These are phyloP conservation scores for Phytophthora chlamydospora DNA, from an alignment of 352 stramenopile genomes.

Conservation along the genomic window DNA sequence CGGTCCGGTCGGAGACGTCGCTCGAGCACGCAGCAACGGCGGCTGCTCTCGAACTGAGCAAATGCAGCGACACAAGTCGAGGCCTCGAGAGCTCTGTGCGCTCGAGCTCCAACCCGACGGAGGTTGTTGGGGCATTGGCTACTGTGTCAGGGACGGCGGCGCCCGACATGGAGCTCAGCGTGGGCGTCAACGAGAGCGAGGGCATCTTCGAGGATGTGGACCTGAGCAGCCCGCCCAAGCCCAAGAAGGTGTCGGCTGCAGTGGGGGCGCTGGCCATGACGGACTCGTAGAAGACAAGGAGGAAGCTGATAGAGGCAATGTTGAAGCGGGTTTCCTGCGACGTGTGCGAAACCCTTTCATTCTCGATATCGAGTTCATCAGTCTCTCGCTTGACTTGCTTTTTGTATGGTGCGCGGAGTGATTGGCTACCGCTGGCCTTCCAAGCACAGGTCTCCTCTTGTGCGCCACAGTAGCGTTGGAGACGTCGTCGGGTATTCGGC, in stretches of 20 bases:
- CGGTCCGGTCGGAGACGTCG: slow-evolving; percentile 18
- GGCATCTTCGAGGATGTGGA: slow-evolving; percentile 54
- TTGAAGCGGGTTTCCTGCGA: slow-evolving; percentile 24
- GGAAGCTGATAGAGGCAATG: background rate
- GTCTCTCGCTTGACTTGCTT: slow-evolving; percentile 21
- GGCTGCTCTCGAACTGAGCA: slow-evolving; percentile 17
- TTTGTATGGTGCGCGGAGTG: slow-evolving; percentile 73
- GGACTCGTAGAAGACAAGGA: slow-evolving; percentile 1
- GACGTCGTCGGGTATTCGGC: slow-evolving; percentile 79
- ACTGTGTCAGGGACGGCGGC: background rate
- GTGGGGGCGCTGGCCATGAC: slow-evolving; percentile 10
- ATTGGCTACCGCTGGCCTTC: slow-evolving; percentile 83
- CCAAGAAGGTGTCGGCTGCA: slow-evolving; percentile 7
- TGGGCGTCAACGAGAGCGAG: slow-evolving; percentile 58
- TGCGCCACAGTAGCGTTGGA: slow-evolving; percentile 40
- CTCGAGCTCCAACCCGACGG: slow-evolving; percentile 9
- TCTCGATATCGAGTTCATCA: slow-evolving; percentile 17
- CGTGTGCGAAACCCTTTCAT: slow-evolving; percentile 29
- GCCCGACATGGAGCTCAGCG: slow-evolving; percentile 18
- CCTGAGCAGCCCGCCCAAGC: slow-evolving; percentile 22
- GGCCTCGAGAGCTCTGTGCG: background rate
- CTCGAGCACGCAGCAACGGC: slow-evolving; percentile 17
- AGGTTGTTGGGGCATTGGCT: slow-evolving; percentile 1
- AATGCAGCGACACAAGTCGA: slow-evolving; percentile 12
- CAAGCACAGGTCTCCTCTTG: slow-evolving; percentile 9